phyloP scores from a whole-genome alignment of 176 grass and related monocot species.

The Puccinellia tenuiflora region DNA sequence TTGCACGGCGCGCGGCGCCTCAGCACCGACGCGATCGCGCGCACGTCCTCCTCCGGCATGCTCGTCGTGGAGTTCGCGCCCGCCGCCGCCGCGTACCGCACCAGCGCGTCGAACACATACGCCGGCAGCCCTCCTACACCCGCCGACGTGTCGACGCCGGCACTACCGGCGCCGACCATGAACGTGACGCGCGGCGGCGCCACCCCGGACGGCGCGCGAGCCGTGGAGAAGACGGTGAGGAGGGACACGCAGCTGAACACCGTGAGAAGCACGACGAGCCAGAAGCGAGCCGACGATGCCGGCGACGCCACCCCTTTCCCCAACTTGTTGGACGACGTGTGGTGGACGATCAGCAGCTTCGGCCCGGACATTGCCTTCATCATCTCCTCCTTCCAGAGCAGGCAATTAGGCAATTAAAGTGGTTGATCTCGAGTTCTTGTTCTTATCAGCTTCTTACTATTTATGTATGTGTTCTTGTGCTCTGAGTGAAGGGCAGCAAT shows the following conservation, averaged over 20 bases:
- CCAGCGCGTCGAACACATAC: slow-evolving; percentile 78
- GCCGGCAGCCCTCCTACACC: slow-evolving; percentile 9
- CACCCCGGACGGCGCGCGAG: not conserved
- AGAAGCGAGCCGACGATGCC: slow-evolving; percentile 22
- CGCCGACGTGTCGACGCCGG: too few relatives aligned
- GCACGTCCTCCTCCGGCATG: slow-evolving; percentile 70
- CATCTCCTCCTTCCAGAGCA: not conserved
- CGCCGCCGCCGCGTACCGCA: slow-evolving; percentile 66
- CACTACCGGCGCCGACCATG: not conserved
- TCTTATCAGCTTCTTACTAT: not conserved
- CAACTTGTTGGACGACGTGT: slow-evolving; percentile 35
- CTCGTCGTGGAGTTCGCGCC: slow-evolving; percentile 54
- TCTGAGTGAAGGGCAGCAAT: not conserved
- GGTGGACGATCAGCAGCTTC: slow-evolving; percentile 36
- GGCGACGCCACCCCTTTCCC: slow-evolving; percentile 17
- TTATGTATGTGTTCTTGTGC: not conserved
- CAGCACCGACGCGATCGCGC: slow-evolving; percentile 63
- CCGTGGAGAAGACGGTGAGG: slow-evolving; percentile 55
- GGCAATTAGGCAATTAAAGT: not conserved
- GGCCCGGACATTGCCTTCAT: slow-evolving; percentile 32
- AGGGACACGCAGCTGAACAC: slow-evolving; percentile 66
- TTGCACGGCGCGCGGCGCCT: slow-evolving; percentile 68
- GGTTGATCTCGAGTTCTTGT: not conserved
- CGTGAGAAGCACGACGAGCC: slow-evolving; percentile 52
- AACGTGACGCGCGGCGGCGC: not conserved